These are phyloP conservation scores for Metschnikowia similis DNA, from an alignment of 805 yeast genomes.

Conservation along the genomic window DNA sequence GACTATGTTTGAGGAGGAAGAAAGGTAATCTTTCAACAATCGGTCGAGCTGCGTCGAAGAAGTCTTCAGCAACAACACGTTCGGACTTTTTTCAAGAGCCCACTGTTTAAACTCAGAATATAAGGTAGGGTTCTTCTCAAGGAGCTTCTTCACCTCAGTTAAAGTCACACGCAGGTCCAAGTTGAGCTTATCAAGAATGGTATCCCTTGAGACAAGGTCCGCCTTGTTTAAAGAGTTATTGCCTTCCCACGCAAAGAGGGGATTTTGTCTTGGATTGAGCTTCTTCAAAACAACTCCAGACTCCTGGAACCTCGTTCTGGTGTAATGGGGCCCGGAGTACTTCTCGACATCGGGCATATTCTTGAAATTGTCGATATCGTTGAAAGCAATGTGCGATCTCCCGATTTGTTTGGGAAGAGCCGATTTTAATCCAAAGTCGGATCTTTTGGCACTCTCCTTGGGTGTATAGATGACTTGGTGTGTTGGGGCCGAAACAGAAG, in stretches of 20 bases:
- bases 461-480: conserved; percentile 73
- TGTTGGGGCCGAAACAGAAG: conserved; percentile 44
- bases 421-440: conserved; percentile 74
- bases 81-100: conserved; percentile 49
- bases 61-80: conserved; percentile 23
- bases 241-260: conserved; percentile 37
- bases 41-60: conserved; percentile 22
- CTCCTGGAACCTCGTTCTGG: conserved; percentile 64
- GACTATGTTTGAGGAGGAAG: conserved; percentile 16
- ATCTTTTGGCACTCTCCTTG: conserved; percentile 56
- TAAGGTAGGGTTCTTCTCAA: conserved; percentile 41
- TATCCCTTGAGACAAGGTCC: conserved; percentile 19
- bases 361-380: conserved; percentile 63
- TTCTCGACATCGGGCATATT: conserved; percentile 71
- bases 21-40: conserved; percentile 33
- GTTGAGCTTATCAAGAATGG: conserved; percentile 30
- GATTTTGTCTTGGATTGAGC: conserved; percentile 30
- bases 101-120: conserved; percentile 53
- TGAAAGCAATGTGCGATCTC: conserved; percentile 55
- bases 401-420: conserved; percentile 61
- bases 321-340: conserved; percentile 54
- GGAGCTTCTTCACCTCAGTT: conserved; percentile 27
- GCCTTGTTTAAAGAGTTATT: conserved; percentile 17
- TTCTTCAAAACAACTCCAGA: conserved; percentile 49
- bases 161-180: conserved; percentile 25